These are phyloP conservation scores for Aspergillus pseudoglaucus DNA, from an alignment of 2,329 filamentous ascomycete genomes.

Conservation along the genomic window DNA sequence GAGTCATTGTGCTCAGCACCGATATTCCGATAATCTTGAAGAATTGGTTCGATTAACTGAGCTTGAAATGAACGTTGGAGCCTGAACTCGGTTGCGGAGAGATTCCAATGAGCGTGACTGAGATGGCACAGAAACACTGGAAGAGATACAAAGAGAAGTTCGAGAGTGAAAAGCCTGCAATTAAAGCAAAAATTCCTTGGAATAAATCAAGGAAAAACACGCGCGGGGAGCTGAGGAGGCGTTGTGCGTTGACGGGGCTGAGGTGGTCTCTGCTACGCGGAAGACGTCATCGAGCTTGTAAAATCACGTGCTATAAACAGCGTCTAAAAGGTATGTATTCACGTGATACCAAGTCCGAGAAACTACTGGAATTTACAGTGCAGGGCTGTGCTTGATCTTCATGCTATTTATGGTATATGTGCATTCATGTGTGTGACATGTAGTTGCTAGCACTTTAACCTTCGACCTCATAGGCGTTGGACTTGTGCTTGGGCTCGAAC, in stretches of 20 bases:
- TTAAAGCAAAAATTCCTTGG: too few relatives aligned
- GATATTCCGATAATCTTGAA: background rate
- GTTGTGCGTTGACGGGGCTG: constrained; percentile 6
- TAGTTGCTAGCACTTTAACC: constrained; percentile 27
- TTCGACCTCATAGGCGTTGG: constrained; percentile 79
- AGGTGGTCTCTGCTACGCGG: constrained; percentile 62
- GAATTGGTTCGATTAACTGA: background rate
- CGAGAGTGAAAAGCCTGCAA: background rate
- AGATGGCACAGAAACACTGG: background rate
- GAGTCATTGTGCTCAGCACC: constrained; percentile 50
- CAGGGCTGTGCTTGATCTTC: background rate
- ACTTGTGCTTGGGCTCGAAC: constrained; percentile 97
- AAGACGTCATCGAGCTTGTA: constrained; percentile 28
- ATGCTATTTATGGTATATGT: background rate
- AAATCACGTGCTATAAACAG: constrained; percentile 9
- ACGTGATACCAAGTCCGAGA: background rate
- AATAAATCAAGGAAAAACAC: too few relatives aligned
- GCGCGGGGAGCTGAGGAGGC: background rate
- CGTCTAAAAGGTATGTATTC: background rate
- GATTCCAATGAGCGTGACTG: background rate
- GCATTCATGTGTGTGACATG: background rate
- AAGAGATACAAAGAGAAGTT: background rate
- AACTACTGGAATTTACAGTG: too few relatives aligned
- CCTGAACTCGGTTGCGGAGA: background rate
- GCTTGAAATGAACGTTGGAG: constrained; percentile 60